Conservation (phyloP, 345 rosid genomes). For the Arabis alpina region DNA sequence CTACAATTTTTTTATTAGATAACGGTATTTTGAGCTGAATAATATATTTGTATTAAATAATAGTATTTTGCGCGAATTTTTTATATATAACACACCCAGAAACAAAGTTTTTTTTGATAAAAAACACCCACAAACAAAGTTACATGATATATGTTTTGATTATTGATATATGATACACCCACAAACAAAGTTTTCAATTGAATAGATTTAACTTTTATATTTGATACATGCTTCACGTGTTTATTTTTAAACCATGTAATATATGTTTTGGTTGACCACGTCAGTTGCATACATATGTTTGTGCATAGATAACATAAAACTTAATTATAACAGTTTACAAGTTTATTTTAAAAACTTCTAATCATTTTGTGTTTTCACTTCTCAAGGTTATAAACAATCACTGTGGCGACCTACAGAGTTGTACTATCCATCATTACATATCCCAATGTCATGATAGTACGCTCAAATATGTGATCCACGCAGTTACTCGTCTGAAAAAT, state of each 20-base stretch:
- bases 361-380: conserved; percentile 3
- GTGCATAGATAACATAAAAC: neutral
- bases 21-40: neutral
- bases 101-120: no score
- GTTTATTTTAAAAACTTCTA: no score
- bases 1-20: neutral
- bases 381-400: conserved; percentile 15
- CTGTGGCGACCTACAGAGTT: conserved; percentile 12
- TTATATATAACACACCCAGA: no score
- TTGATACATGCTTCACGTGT: no score
- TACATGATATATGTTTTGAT: no score
- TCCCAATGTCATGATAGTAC: neutral
- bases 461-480: conserved; percentile 11
- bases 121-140: no score
- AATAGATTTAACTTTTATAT: neutral
- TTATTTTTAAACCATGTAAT: no score
- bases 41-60: no score
- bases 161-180: no score
- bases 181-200: neutral
- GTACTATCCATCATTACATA: neutral
- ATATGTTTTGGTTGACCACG: neutral
- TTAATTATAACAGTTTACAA: neutral
- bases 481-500: neutral
- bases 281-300: conserved; percentile 6
- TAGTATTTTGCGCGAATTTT: no score